A percentile compares a stretch with the other conserved stretches of the same genome.
Evolutionary conservation across 176 grass and related monocot species (phyloP).

Genomic region (Hordeum vulgare): DNA sequence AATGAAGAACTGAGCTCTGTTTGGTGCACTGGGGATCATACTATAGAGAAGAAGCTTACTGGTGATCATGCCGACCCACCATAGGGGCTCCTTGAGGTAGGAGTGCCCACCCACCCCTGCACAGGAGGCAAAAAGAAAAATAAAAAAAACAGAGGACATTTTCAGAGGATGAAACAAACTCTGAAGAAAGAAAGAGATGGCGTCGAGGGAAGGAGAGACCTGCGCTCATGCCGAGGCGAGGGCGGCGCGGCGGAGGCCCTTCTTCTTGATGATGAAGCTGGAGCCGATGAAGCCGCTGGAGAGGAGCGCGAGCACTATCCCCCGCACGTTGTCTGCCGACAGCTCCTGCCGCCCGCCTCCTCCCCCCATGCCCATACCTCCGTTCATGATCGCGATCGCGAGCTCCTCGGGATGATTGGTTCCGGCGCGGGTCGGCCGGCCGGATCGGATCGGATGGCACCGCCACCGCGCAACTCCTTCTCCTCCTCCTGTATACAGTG

Average conservation of each 20-base stretch:
- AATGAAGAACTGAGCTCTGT: not conserved
- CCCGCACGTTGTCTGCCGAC: conserved; percentile 83
- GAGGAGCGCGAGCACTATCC: conserved; percentile 69
- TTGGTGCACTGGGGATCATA: not conserved
- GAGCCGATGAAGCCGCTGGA: conserved; percentile 94
- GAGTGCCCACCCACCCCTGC: conserved; percentile 88
- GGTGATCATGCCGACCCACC: conserved; percentile 97
- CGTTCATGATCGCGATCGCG: not conserved
- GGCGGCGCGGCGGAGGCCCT: conserved; percentile 79
- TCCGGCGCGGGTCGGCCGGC: not conserved
- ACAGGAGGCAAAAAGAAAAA: not conserved
- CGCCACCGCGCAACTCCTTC: not conserved
- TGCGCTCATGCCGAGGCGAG: conserved; percentile 73
- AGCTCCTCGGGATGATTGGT: not conserved
- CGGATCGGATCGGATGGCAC: not conserved
- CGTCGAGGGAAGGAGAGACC: conserved; percentile 21
- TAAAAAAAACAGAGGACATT: not conserved
- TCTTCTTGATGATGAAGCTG: conserved; percentile 99
- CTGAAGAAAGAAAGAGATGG: not conserved
- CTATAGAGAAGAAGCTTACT: conserved; percentile 45
- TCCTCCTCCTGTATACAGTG: no score
- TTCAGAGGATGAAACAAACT: not conserved
- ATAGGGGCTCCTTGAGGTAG: conserved; percentile 86
- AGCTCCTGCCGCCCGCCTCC: conserved; percentile 29
- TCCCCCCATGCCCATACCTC: conserved; percentile 8